A percentile compares a stretch with the other conserved stretches of the same genome.
Conservation (phyloP, 1,139 yeast genomes). For the Yamadazyma membranifaciens region DNA sequence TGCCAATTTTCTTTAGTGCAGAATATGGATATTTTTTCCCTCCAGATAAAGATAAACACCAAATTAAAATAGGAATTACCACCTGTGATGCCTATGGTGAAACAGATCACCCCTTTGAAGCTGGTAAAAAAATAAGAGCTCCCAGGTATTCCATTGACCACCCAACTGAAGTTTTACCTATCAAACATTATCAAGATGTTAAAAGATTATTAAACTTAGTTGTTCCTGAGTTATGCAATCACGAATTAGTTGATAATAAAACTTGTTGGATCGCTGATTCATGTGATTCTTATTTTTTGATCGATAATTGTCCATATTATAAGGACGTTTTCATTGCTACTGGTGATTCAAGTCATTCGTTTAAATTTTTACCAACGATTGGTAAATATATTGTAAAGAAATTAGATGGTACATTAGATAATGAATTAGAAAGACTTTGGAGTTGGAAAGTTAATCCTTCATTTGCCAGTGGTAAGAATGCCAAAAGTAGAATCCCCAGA, state of each 20-base stretch:
- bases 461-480: conserved; percentile 13
- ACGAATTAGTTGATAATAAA: conserved; percentile 16
- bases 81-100: conserved; percentile 32
- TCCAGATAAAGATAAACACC: conserved; percentile 31
- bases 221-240: conserved; percentile 15
- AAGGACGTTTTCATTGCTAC: conserved; percentile 37
- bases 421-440: conserved; percentile 23
- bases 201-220: conserved; percentile 11
- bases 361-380: conserved; percentile 32
- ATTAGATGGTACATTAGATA: conserved; percentile 20
- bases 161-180: conserved; percentile 36
- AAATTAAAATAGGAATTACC: conserved; percentile 40
- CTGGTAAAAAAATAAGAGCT: conserved; percentile 21
- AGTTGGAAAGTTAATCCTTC: conserved; percentile 31
- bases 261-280: conserved; percentile 46
- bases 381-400: conserved; percentile 30
- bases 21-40: conserved; percentile 45
- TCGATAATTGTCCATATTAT: conserved; percentile 37
- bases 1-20: conserved; percentile 37
- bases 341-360: conserved; percentile 48
- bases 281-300: conserved; percentile 37
- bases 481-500: conserved; percentile 17
- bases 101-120: conserved; percentile 25
- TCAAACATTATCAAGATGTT: conserved; percentile 13
- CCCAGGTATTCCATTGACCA: conserved; percentile 34